phyloP scores from a whole-genome alignment of 1,284 basidiomycete genomes.

The Cryptococcus neoformans region DNA sequence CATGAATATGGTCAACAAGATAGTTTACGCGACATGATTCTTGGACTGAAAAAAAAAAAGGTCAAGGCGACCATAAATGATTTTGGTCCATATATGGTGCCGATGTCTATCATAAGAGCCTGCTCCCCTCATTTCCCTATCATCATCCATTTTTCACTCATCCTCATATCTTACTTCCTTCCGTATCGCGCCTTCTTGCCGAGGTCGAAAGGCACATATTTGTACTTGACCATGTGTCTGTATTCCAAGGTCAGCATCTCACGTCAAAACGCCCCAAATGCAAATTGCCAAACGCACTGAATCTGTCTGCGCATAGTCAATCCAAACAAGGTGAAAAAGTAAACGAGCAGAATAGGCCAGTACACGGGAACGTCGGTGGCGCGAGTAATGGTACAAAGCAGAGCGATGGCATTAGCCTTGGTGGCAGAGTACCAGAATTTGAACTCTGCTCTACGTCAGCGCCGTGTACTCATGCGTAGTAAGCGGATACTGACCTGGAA shows the following conservation, averaged over 20 bases:
- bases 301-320: slow-evolving; percentile 92
- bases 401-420: slow-evolving; percentile 75
- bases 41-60: too few relatives aligned
- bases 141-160: too few relatives aligned
- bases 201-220: slow-evolving; percentile 58
- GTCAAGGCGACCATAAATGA: too few relatives aligned
- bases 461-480: background rate
- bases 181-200: slow-evolving; percentile 46
- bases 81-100: too few relatives aligned
- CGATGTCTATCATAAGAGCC: too few relatives aligned
- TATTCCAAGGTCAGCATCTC: background rate
- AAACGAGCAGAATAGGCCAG: slow-evolving; percentile 94
- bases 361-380: slow-evolving; percentile 94
- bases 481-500: slow-evolving; percentile 71
- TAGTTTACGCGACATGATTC: too few relatives aligned
- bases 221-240: slow-evolving; percentile 99
- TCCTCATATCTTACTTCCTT: slow-evolving; percentile 29
- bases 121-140: too few relatives aligned
- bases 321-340: slow-evolving; percentile 83
- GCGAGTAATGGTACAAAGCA: slow-evolving; percentile 74
- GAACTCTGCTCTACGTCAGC: slow-evolving; percentile 25
- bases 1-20: too few relatives aligned
- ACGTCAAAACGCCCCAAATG: background rate
- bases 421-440: slow-evolving; percentile 81
- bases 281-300: slow-evolving; percentile 56